phyloP scores from a whole-genome alignment of 2,329 filamentous ascomycete species.

The Uncinocarpus reesii region DNA sequence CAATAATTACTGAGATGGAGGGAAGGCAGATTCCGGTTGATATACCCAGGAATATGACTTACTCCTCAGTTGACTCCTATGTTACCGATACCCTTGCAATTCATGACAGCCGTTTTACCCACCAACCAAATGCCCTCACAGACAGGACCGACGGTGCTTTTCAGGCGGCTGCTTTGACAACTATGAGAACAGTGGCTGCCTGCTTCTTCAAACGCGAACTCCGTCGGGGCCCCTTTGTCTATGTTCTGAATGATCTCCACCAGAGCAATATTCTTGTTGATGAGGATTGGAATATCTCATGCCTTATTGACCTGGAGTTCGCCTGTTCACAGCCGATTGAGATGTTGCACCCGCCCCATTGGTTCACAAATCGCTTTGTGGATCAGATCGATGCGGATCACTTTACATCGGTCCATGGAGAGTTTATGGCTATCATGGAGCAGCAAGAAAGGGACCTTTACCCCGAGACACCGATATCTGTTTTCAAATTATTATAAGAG shows the following conservation, averaged over 20 bases:
- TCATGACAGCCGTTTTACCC: too few species aligned
- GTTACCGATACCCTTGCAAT: too few species aligned
- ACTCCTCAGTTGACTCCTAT: too few species aligned
- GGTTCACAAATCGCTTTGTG: conserved; percentile 20
- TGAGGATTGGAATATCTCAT: conserved; percentile 5
- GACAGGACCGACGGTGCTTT: too few species aligned
- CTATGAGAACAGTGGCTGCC: conserved; percentile 22
- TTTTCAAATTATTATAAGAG: conserved; percentile 1
- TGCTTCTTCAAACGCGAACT: conserved; percentile 19
- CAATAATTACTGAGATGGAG: too few species aligned
- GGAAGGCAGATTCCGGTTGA: too few species aligned
- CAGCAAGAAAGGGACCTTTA: background rate
- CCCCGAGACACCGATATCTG: background rate
- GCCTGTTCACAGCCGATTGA: conserved; percentile 25
- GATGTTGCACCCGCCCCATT: conserved; percentile 23
- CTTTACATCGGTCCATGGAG: background rate
- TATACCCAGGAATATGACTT: too few species aligned
- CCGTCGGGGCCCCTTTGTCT: background rate
- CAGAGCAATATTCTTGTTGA: conserved; percentile 5
- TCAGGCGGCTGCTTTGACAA: conserved; percentile 25
- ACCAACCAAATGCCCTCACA: too few species aligned
- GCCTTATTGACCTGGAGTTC: conserved; percentile 6
- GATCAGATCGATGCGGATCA: conserved; percentile 15
- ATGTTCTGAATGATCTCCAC: conserved; percentile 3
- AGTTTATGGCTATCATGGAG: background rate